Base-by-base conservation (phyloP, 345 rosid species). In the Orychophragmus violaceus region DNA sequence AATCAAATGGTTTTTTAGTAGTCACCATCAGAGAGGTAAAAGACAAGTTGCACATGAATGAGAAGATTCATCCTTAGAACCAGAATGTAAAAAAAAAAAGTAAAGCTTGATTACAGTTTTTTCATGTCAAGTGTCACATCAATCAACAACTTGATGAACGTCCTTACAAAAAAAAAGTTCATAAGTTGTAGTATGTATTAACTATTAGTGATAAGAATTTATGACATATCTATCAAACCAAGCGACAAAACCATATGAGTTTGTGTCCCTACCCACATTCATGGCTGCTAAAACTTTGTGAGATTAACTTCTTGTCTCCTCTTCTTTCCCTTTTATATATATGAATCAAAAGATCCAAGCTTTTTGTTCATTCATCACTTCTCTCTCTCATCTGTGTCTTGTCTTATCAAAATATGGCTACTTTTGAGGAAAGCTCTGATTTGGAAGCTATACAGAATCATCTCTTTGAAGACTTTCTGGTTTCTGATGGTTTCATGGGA, bases 391-490 rank as follows among this genome's bases (percentile, higher is more conserved):
- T 69, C 51, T 70, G 35, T 30, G 8, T 65, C 39, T 54, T 22
- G 29, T 53, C 23, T 50, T 4, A 13, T 4, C 6, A 27, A 56
- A 39, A 17, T 17, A 86, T 83, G 86, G 69, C 77, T 5, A 66
- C 62, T 18, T 16, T 68, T 2, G 78, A 82, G 36, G 88, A 84
- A 58, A 68, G 71, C 14, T 70, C 76, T 11, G 63, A 67, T 18
- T 61, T 86, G 19, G 87, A 88, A 5, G 71, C 77, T 69, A 76
- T 86, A 4, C 76, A 74, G 24, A 79, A 83, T 16, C 77, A 84
- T 58, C 84, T 84, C 18, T 74, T 84, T 2, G 90, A 74, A 23
- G 95, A 88, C 51, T 77, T 82, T 14, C n/a, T 66, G 52, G 74
- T 82, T 17, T 28, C 71, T 3, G 88, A 87, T 45, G 69, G 65